phyloP scores from a whole-genome alignment of 805 yeast species.

The Metschnikowia similis region DNA sequence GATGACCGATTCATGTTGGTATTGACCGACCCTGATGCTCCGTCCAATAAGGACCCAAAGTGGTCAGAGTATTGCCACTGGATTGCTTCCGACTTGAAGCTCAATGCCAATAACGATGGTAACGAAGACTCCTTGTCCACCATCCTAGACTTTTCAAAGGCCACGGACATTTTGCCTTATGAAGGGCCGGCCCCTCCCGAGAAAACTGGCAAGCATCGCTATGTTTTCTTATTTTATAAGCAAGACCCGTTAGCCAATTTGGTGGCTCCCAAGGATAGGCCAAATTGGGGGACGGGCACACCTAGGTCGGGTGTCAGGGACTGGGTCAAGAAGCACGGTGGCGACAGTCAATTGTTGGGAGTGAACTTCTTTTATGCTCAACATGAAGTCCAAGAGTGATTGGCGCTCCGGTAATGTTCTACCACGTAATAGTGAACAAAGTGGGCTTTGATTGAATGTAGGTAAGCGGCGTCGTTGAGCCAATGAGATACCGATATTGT shows the following conservation, averaged over 20 bases:
- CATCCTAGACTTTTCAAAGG: conserved; percentile 31
- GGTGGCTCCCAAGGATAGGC: conserved; percentile 50
- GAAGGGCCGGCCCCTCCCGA: conserved; percentile 89
- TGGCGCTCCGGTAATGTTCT: not conserved
- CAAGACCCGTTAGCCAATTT: conserved; percentile 48
- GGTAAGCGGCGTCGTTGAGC: not conserved
- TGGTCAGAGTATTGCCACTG: conserved; percentile 89
- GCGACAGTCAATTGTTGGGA: conserved; percentile 56
- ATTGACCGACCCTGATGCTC: conserved; percentile 93
- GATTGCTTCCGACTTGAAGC: conserved; percentile 52
- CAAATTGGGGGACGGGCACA: conserved; percentile 81
- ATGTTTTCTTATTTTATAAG: conserved; percentile 70
- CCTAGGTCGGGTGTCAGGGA: conserved; percentile 76
- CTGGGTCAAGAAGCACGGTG: conserved; percentile 62
- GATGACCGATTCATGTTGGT: conserved; percentile 66
- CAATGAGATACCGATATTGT: not conserved
- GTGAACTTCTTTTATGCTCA: conserved; percentile 85
- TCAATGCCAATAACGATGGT: conserved; percentile 30
- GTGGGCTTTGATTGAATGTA: not conserved
- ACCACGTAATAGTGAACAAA: not conserved
- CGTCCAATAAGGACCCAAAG: conserved; percentile 71
- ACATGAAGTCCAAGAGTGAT: conserved; percentile 28
- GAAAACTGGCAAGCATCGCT: conserved; percentile 82
- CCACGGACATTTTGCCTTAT: conserved; percentile 50
- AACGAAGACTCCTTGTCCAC: conserved; percentile 23